A percentile compares a stretch with the other conserved stretches of the same genome.
phyloP scores from a whole-genome alignment of 306 rosid genomes.

The Cicer cuneatum region DNA sequence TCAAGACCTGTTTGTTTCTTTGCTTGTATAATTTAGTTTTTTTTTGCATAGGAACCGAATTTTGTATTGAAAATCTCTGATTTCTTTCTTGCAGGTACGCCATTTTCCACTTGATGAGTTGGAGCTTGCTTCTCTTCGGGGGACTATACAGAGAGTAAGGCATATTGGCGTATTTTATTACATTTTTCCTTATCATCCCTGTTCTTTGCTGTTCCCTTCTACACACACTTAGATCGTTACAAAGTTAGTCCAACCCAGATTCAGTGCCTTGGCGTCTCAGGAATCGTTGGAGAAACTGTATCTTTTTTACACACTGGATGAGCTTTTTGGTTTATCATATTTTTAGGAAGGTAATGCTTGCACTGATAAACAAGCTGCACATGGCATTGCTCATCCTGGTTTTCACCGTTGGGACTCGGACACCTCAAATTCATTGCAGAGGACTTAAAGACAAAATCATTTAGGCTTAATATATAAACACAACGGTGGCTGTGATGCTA shows the following conservation, averaged over 20 bases:
- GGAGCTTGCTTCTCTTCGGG: slow-evolving; percentile 96
- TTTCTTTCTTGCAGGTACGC: slow-evolving; percentile 61
- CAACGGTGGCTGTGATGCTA: neutral
- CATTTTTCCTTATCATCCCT: slow-evolving; percentile 14
- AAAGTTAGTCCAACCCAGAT: neutral
- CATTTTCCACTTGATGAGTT: slow-evolving; percentile 95
- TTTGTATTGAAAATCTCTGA: slow-evolving; percentile 23
- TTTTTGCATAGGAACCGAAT: neutral
- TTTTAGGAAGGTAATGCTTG: neutral
- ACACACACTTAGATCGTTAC: slow-evolving; percentile 1
- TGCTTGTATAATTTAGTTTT: slow-evolving; percentile 30
- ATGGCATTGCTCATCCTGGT: neutral
- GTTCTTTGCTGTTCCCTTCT: slow-evolving; percentile 22
- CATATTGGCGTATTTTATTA: slow-evolving; percentile 23
- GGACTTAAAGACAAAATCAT: slow-evolving; percentile 1
- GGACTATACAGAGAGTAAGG: slow-evolving; percentile 86
- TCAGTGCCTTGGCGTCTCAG: neutral
- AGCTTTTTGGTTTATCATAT: slow-evolving; percentile 4
- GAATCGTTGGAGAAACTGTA: neutral
- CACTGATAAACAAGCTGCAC: neutral
- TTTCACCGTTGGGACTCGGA: neutral
- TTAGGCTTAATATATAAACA: slow-evolving; percentile 13
- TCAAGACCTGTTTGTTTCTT: slow-evolving; percentile 37
- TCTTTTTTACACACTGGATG: neutral
- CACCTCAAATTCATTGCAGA: neutral